These are phyloP conservation scores for Phialemoniopsis sp. DNA, from an alignment of 2,329 filamentous ascomycete genomes.

Conservation along the genomic window DNA sequence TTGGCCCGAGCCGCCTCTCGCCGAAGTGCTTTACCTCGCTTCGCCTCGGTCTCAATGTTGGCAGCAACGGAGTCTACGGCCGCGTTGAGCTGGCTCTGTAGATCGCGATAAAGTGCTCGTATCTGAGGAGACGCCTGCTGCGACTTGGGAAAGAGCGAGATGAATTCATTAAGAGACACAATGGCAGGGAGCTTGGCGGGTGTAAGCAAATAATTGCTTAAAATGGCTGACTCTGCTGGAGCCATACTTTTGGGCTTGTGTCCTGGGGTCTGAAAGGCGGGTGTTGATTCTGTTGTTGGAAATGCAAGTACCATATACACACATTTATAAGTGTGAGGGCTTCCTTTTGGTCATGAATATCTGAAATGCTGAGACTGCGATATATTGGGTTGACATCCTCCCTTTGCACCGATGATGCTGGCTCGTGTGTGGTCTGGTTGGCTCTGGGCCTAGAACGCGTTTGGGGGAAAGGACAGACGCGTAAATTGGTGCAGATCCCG, in stretches of 20 bases:
- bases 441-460: background rate
- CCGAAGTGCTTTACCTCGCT: conserved; percentile 53
- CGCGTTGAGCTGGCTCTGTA: conserved; percentile 69
- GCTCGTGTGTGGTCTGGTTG: too few species aligned
- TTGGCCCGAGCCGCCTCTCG: conserved; percentile 52
- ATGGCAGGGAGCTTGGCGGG: conserved; percentile 72
- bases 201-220: conserved; percentile 73
- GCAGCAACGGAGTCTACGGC: conserved; percentile 63
- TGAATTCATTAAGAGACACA: conserved; percentile 71
- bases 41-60: conserved; percentile 60
- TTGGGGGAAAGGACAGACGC: background rate
- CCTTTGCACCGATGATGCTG: too few species aligned
- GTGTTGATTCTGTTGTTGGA: background rate
- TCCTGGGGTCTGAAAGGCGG: background rate
- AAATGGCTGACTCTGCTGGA: conserved; percentile 69
- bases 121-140: conserved; percentile 64
- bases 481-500: conserved; percentile 1
- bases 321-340: background rate
- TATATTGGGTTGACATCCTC: too few species aligned
- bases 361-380: too few species aligned
- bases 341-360: background rate
- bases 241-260: conserved; percentile 46
- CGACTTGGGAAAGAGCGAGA: conserved; percentile 67
- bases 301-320: background rate
- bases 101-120: conserved; percentile 69